phyloP scores from a whole-genome alignment of 1,284 basidiomycete species.

The Hemileia vastatrix region DNA sequence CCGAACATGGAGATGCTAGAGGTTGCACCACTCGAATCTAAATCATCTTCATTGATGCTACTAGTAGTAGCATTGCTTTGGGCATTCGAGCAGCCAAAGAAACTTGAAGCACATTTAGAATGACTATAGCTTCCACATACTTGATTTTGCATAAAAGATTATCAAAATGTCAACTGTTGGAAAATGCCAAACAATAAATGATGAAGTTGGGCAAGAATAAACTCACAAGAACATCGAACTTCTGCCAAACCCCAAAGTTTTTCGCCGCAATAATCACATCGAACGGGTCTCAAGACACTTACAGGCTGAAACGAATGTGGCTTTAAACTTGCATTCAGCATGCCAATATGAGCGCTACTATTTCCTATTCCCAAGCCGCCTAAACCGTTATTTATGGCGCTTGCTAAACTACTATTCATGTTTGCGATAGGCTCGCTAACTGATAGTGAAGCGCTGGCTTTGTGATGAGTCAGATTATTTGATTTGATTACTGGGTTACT shows the following conservation, averaged over 20 bases:
- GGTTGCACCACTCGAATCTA: neutral
- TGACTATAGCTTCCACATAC: slow-evolving; percentile 21
- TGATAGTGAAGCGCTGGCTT: too few species aligned
- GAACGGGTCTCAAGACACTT: slow-evolving; percentile 74
- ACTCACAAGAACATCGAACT: slow-evolving; percentile 59
- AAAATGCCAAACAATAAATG: neutral
- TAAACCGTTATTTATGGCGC: too few species aligned
- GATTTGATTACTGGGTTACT: too few species aligned
- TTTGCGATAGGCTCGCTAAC: too few species aligned
- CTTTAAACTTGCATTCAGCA: slow-evolving; percentile 28
- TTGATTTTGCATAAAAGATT: neutral
- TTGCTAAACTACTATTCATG: too few species aligned
- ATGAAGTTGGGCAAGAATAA: neutral
- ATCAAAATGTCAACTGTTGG: neutral
- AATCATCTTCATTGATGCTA: neutral
- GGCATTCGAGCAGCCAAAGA: slow-evolving; percentile 21
- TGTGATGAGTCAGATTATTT: too few species aligned
- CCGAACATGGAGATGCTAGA: slow-evolving; percentile 78
- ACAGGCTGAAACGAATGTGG: slow-evolving; percentile 81
- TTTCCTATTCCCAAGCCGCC: too few species aligned
- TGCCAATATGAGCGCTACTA: neutral
- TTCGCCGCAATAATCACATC: slow-evolving; percentile 90
- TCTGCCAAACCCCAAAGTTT: slow-evolving; percentile 96
- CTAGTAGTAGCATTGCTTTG: neutral
- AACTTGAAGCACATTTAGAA: slow-evolving; percentile 15